phyloP scores from a whole-genome alignment of 2,329 filamentous ascomycete species.

The Aspergillus sergii region DNA sequence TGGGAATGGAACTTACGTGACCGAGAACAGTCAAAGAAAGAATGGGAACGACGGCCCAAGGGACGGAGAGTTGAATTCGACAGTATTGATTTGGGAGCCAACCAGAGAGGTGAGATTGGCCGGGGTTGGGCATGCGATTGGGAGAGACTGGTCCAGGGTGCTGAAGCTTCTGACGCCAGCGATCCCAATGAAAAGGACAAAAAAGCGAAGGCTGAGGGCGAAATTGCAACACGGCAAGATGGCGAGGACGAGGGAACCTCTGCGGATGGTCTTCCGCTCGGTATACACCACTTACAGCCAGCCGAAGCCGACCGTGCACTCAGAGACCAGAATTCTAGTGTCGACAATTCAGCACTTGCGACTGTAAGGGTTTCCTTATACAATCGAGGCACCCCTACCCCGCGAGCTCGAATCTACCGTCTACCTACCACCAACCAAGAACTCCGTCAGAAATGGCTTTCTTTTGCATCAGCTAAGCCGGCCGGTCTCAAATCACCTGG shows the following conservation, averaged over 20 bases:
- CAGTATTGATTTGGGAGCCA: conserved; percentile 71
- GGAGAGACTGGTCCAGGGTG: conserved; percentile 63
- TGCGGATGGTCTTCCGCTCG: conserved; percentile 27
- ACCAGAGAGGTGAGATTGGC: conserved; percentile 79
- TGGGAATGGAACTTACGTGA: conserved; percentile 74
- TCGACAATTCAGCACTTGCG: conserved; percentile 46
- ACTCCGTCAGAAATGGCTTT: conserved; percentile 73
- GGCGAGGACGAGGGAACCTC: conserved; percentile 12
- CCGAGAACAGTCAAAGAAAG: conserved; percentile 58
- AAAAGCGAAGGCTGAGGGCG: conserved; percentile 10
- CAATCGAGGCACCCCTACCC: conserved; percentile 68
- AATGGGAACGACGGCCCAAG: conserved; percentile 78
- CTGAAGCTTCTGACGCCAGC: neutral
- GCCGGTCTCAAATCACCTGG: neutral
- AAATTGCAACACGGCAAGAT: conserved; percentile 17
- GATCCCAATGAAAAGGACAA: conserved; percentile 6
- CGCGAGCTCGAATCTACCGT: conserved; percentile 82
- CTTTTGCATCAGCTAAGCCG: conserved; percentile 47
- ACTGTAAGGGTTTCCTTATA: conserved; percentile 69
- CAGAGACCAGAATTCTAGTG: conserved; percentile 24
- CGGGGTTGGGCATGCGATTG: conserved; percentile 83
- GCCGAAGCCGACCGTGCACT: conserved; percentile 32
- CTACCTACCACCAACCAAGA: conserved; percentile 62
- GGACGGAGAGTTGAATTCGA: conserved; percentile 78
- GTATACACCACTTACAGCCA: conserved; percentile 45